phyloP scores from a whole-genome alignment of 257 asterid genomes.

The Petrea volubilis region DNA sequence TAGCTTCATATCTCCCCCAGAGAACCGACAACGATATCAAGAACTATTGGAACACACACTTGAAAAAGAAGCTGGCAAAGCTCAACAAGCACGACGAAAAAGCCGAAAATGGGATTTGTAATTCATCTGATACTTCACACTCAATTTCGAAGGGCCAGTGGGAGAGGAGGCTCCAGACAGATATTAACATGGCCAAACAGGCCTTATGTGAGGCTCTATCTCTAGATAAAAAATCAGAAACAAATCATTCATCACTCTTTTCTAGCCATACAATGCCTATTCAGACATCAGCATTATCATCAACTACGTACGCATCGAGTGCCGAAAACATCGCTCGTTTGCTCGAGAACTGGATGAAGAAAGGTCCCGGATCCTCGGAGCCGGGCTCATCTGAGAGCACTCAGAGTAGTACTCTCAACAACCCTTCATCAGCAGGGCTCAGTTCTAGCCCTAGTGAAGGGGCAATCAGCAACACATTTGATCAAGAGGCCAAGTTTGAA shows the following conservation, averaged over 20 bases:
- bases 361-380: constrained; percentile 23
- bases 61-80: constrained; percentile 66
- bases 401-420: constrained; percentile 29
- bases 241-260: not conserved
- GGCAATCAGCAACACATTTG: constrained; percentile 34
- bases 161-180: constrained; percentile 94
- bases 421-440: constrained; percentile 38
- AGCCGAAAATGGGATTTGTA: constrained; percentile 21
- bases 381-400: constrained; percentile 32
- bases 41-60: constrained; percentile 86
- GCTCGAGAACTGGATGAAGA: constrained; percentile 57
- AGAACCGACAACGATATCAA: constrained; percentile 89
- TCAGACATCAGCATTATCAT: constrained; percentile 18
- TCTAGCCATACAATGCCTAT: not conserved
- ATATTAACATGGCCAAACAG: constrained; percentile 80
- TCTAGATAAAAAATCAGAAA: constrained; percentile 43
- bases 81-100: constrained; percentile 36
- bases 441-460: constrained; percentile 67
- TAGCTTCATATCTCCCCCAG: constrained; percentile 85
- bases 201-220: constrained; percentile 84
- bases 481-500: constrained; percentile 24
- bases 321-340: constrained; percentile 71
- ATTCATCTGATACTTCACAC: constrained; percentile 22
- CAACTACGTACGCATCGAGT: constrained; percentile 49
- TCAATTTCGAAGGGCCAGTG: constrained; percentile 72